Percentiles rank a stretch among this genome's conserved stretches.
Conservation (phyloP, 768 basidiomycete genomes). For the Goffeauzyma gilvescens region DNA sequence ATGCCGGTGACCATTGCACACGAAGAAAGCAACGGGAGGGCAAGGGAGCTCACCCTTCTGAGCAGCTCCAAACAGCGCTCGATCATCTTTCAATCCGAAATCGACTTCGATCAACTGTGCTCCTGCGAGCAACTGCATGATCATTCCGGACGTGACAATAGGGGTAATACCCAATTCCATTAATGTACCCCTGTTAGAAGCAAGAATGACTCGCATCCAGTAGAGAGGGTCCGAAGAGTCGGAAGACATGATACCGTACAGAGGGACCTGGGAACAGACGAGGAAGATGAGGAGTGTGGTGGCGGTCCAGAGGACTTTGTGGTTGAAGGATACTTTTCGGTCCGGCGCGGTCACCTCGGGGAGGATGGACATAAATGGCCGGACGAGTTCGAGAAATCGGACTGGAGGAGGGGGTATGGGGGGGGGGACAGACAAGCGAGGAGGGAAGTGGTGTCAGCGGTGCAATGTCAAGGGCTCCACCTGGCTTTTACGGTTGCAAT, state of each 20-base stretch:
- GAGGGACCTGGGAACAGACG: constrained; percentile 95
- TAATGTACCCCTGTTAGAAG: constrained; percentile 91
- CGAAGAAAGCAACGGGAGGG: not conserved
- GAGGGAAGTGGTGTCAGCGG: no score
- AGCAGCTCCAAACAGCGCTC: constrained; percentile 82
- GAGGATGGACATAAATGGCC: constrained; percentile 88
- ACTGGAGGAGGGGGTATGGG: constrained; percentile 37
- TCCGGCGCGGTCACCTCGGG: constrained; percentile 96
- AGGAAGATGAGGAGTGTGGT: constrained; percentile 98
- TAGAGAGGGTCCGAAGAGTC: constrained; percentile 98
- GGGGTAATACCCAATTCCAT: constrained; percentile 99
- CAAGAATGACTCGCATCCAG: constrained; percentile 99
- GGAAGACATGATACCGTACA: constrained; percentile 98
- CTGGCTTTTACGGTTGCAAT: no score
- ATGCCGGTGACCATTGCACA: no score
- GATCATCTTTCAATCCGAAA: constrained; percentile 89
- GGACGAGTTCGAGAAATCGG: constrained; percentile 92
- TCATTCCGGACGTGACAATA: constrained; percentile 96
- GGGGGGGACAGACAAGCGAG: no score
- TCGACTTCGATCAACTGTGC: constrained; percentile 96
- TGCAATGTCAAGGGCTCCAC: no score
- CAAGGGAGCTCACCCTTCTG: constrained; percentile 61
- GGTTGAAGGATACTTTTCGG: constrained; percentile 95
- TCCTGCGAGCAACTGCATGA: constrained; percentile 96
- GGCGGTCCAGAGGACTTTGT: constrained; percentile 96